Evolutionary conservation across 202 grass and related monocot genomes (phyloP).

Genomic region (Dendrocalamus latiflorus): DNA sequence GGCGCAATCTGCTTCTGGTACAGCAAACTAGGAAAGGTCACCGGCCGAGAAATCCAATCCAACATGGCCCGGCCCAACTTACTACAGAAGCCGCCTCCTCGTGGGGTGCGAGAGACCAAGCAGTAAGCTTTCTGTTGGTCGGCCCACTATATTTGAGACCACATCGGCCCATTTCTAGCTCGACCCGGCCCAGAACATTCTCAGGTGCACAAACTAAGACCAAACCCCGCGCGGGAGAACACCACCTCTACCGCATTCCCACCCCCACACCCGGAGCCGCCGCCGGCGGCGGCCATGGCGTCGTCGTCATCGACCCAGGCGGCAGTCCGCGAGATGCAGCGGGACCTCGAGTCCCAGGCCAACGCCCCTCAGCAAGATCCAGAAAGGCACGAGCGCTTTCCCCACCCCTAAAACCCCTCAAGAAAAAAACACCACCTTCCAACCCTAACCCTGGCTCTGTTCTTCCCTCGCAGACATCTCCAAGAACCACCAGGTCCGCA

Average conservation of each 20-base stretch:
- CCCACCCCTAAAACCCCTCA: neutral
- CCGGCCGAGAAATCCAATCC: neutral
- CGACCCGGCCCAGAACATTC: neutral
- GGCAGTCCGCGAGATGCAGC: constrained; percentile 70
- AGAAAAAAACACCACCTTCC: neutral
- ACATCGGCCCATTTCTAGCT: neutral
- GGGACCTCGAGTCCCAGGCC: constrained; percentile 76
- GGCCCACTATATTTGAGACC: neutral
- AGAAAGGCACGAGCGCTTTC: constrained; percentile 54
- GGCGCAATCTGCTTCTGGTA: neutral
- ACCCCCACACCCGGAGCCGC: constrained; percentile 20
- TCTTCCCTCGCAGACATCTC: constrained; percentile 58
- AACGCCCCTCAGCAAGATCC: constrained; percentile 85
- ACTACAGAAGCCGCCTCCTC: neutral
- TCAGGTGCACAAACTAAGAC: neutral
- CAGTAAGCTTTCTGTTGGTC: neutral
- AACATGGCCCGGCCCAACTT: neutral
- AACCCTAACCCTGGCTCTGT: constrained; percentile 25
- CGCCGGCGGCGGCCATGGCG: constrained; percentile 39
- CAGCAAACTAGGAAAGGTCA: neutral
- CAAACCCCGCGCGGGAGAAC: neutral
- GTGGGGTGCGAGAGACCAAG: no score
- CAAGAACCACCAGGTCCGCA: constrained; percentile 96
- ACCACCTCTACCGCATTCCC: neutral
- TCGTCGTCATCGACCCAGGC: constrained; percentile 41